These are phyloP conservation scores for Stagonosporopsis chrysanthemi DNA, from an alignment of 2,329 filamentous ascomycete species.

Conservation along the genomic window DNA sequence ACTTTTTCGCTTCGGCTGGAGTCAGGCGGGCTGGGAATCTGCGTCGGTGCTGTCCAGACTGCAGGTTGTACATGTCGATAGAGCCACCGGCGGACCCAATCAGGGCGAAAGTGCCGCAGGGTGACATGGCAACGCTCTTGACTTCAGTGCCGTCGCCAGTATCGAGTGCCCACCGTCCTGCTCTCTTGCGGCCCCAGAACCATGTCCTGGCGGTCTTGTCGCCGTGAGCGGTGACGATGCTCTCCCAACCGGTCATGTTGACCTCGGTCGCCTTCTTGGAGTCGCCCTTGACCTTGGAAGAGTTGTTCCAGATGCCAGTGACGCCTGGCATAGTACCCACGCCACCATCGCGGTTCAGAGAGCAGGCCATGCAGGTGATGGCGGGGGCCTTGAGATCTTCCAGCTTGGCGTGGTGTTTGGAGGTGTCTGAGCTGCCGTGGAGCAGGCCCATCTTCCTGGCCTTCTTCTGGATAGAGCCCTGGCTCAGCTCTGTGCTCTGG, in stretches of 20 bases:
- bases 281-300: conserved; percentile 64
- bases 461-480: conserved; percentile 86
- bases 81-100: conserved; percentile 83
- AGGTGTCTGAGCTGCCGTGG: conserved; percentile 62
- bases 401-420: conserved; percentile 69
- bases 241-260: conserved; percentile 92
- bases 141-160: conserved; percentile 86
- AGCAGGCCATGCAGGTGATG: conserved; percentile 90
- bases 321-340: conserved; percentile 84
- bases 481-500: conserved; percentile 91
- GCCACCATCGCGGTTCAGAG: conserved; percentile 91
- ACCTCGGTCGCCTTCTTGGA: conserved; percentile 75
- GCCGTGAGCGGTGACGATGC: conserved; percentile 89
- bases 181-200: conserved; percentile 96
- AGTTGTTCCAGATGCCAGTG: conserved; percentile 84
- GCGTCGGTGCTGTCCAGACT: conserved; percentile 88
- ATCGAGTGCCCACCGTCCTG: conserved; percentile 90
- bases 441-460: conserved; percentile 86
- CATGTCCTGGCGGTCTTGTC: conserved; percentile 89
- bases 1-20: conserved; percentile 77
- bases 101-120: conserved; percentile 92
- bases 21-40: conserved; percentile 83
- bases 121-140: conserved; percentile 82
- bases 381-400: conserved; percentile 85
- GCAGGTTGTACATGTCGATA: conserved; percentile 95